These are phyloP conservation scores for Thraustotheca clavata DNA, from an alignment of 352 stramenopile species.

Conservation along the genomic window DNA sequence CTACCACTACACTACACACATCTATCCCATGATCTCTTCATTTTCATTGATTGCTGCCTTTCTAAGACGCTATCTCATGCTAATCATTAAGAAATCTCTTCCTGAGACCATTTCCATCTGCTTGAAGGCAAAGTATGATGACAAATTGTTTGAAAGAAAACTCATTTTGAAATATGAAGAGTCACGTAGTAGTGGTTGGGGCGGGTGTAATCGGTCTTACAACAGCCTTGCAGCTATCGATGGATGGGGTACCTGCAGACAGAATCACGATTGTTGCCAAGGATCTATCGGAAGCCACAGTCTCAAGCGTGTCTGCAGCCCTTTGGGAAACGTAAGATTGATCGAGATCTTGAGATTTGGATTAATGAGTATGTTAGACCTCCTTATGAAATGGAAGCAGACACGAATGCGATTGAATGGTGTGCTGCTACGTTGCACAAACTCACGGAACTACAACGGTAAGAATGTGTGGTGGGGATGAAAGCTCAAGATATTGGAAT, in stretches of 20 bases:
- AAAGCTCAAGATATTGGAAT: not conserved
- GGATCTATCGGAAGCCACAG: not conserved
- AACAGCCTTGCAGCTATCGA: conserved; percentile 19
- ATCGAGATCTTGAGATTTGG: not conserved
- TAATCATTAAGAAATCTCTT: too few species aligned
- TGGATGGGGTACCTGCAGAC: conserved; percentile 4
- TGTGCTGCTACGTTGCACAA: conserved; percentile 15
- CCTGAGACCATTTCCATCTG: too few species aligned
- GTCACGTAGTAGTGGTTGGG: conserved; percentile 16
- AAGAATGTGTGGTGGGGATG: not conserved
- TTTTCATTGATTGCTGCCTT: too few species aligned
- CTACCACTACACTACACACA: too few species aligned
- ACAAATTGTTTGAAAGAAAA: too few species aligned
- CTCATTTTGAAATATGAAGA: not conserved
- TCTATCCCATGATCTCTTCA: too few species aligned
- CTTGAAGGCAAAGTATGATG: too few species aligned
- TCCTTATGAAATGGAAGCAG: conserved; percentile 18
- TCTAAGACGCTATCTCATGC: too few species aligned
- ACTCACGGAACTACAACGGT: conserved; percentile 8
- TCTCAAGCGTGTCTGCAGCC: conserved; percentile 12
- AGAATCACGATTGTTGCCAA: conserved; percentile 10
- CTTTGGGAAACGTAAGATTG: conserved; percentile 20
- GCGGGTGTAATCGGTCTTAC: conserved; percentile 21
- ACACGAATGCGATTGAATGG: conserved; percentile 1
- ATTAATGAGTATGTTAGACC: not conserved